These are phyloP conservation scores for Diacronema lutheri DNA, from an alignment of 78 protist species.

Conservation along the genomic window DNA sequence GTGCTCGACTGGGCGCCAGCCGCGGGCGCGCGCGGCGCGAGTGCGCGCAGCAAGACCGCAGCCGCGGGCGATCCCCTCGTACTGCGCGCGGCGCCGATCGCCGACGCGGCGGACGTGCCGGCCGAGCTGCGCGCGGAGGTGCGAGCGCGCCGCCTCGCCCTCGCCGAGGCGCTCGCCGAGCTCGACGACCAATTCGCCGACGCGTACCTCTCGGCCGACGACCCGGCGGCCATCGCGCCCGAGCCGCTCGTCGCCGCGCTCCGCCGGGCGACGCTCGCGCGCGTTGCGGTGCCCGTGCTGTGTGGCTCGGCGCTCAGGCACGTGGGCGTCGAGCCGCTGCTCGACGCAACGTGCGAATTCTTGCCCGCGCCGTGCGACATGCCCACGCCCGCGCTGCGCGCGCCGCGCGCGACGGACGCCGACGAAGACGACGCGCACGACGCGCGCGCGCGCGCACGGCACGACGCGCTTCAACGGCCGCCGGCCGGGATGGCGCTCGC, in stretches of 20 bases:
- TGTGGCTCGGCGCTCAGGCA: conserved; percentile 92
- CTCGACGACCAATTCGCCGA: conserved; percentile 74
- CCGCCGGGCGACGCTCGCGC: conserved; percentile 57
- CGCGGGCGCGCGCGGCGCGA: neutral
- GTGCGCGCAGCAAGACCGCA: neutral
- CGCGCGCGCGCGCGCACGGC: neutral
- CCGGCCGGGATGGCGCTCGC: neutral
- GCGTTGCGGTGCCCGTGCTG: conserved; percentile 78
- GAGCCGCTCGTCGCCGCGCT: conserved; percentile 42
- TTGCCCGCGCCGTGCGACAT: conserved; percentile 86
- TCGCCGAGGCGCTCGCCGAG: conserved; percentile 61
- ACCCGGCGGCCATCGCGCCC: neutral
- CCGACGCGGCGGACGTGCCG: conserved; percentile 43
- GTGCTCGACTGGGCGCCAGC: conserved; percentile 51
- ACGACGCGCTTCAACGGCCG: no score
- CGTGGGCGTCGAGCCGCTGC: conserved; percentile 89
- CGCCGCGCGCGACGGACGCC: conserved; percentile 28
- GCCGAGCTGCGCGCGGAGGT: neutral
- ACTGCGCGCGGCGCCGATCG: no score
- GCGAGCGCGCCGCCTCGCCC: conserved; percentile 1
- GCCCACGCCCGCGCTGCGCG: neutral
- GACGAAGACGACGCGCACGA: neutral
- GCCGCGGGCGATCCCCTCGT: no score
- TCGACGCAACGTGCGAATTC: conserved; percentile 78
- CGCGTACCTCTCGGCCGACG: neutral